A percentile compares a stretch with the other conserved stretches of the same genome.
These are phyloP conservation scores for Euclidium syriacum DNA, from an alignment of 345 rosid species.

Conservation along the genomic window DNA sequence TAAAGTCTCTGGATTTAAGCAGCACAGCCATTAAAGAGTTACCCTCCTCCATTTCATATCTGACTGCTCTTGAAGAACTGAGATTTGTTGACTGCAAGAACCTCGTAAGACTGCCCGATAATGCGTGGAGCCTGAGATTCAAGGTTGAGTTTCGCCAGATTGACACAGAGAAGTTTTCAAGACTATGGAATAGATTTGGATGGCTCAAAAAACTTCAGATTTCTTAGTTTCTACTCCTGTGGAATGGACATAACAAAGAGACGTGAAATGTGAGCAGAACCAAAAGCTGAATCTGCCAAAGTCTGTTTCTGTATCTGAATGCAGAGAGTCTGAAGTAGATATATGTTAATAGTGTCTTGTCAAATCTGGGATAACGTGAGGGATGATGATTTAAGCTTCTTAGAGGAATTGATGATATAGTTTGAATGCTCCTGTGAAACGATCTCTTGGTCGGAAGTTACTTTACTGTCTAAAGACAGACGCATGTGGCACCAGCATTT, in stretches of 20 bases:
- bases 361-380: no score
- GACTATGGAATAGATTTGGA: constrained; percentile 16
- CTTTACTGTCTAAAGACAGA: no score
- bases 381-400: no score
- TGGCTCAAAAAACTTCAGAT: constrained; percentile 17
- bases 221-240: background rate
- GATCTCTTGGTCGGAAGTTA: no score
- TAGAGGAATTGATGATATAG: no score
- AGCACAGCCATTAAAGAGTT: constrained; percentile 5
- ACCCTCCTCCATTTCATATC: constrained; percentile 1
- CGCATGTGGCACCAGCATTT: no score
- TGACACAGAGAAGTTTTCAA: constrained; percentile 22
- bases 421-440: no score
- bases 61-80: constrained; percentile 27
- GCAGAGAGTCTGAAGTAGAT: background rate
- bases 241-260: background rate
- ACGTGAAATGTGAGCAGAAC: background rate
- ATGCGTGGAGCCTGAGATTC: constrained; percentile 13
- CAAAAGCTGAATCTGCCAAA: background rate
- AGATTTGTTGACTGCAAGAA: background rate
- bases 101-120: constrained; percentile 17
- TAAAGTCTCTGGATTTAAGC: constrained; percentile 22
- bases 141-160: constrained; percentile 22
- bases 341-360: background rate
- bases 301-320: background rate